Evolutionary conservation across 108 stramenopile species (phyloP).

Genomic region (Pseudonitzschia multiseries): DNA sequence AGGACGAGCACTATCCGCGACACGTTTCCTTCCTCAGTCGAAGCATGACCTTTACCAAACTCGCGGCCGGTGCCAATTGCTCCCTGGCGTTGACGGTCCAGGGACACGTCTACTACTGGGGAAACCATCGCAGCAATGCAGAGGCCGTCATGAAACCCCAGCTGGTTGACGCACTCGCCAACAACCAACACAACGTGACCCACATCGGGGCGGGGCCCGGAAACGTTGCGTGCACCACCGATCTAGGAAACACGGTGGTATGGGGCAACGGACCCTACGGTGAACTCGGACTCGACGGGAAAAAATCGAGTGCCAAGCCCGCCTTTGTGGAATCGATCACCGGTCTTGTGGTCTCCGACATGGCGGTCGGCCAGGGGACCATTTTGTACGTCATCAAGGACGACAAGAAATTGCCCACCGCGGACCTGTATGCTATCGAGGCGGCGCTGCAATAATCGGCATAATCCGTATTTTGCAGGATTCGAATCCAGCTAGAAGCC

Average conservation of each 20-base stretch:
- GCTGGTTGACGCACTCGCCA: constrained; percentile 78
- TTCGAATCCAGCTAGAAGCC: no score
- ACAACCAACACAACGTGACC: constrained; percentile 78
- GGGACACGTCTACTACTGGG: constrained; percentile 90
- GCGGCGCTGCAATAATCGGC: constrained; percentile 17
- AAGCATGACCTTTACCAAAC: constrained; percentile 40
- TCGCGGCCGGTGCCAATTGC: constrained; percentile 69
- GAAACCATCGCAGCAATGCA: constrained; percentile 64
- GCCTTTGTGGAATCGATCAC: constrained; percentile 72
- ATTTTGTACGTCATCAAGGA: constrained; percentile 70
- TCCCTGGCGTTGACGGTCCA: constrained; percentile 57
- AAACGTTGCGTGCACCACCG: constrained; percentile 69
- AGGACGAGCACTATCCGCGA: constrained; percentile 82
- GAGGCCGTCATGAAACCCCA: constrained; percentile 86
- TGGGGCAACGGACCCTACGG: constrained; percentile 84
- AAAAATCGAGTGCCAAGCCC: constrained; percentile 75
- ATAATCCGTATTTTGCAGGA: no score
- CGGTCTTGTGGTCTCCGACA: constrained; percentile 46
- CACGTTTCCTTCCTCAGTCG: constrained; percentile 53
- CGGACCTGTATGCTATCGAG: constrained; percentile 61
- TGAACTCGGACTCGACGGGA: constrained; percentile 73
- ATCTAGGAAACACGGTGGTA: constrained; percentile 73
- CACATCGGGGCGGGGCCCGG: constrained; percentile 60
- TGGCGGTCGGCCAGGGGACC: constrained; percentile 84
- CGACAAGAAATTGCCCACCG: constrained; percentile 55